Evolutionary conservation across 257 asterid genomes (phyloP).

Genomic region (Solanum bulbocastanum): DNA sequence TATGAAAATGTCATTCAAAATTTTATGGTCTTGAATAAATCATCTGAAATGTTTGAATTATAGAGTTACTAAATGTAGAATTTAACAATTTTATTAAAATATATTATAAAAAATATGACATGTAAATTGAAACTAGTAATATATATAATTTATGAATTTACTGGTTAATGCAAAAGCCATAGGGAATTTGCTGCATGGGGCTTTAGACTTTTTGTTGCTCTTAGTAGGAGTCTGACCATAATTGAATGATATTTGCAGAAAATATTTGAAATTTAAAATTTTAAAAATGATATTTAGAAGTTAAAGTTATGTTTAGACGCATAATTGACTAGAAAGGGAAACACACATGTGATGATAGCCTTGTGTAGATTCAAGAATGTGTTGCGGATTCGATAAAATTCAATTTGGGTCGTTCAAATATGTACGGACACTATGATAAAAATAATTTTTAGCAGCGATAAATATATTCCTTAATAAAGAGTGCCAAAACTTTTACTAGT

Average conservation of each 20-base stretch:
- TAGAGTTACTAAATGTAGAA: no score
- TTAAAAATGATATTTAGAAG: no score
- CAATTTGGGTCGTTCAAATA: no score
- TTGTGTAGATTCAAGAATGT: no score
- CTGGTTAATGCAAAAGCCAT: background rate
- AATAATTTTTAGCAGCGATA: no score
- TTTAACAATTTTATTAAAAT: no score
- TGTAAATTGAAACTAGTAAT: no score
- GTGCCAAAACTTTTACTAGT: rapidly evolving
- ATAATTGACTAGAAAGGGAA: background rate
- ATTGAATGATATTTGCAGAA: background rate
- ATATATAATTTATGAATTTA: background rate
- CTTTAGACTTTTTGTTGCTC: background rate
- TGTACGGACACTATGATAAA: no score
- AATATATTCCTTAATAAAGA: no score
- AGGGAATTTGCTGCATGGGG: background rate
- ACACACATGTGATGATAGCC: no score
- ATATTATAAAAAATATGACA: no score
- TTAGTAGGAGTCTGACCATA: background rate
- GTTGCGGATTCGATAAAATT: no score
- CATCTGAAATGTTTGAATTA: background rate
- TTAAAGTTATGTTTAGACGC: background rate
- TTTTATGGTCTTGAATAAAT: background rate
- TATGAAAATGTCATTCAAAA: background rate
- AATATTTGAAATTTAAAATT: background rate